A percentile compares a stretch with the other conserved stretches of the same genome.
Evolutionary conservation across 1,139 yeast species (phyloP).

Genomic region (Sugiyamaella japonica): DNA sequence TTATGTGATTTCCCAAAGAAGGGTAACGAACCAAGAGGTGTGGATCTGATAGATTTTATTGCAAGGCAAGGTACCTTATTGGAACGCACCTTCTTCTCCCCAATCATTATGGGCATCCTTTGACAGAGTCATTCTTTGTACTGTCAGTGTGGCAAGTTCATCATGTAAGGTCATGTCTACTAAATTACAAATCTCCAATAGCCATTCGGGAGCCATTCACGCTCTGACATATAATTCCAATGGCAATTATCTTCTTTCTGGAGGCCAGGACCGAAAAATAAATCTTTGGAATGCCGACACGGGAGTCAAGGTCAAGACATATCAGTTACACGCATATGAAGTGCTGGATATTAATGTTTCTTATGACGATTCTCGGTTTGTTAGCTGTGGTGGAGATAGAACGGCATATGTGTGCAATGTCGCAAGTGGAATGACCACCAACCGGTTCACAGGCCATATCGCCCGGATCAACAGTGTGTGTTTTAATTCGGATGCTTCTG

Average conservation of each 20-base stretch:
- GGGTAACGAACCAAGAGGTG: too few relatives aligned
- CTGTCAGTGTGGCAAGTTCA: background rate
- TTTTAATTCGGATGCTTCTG: constrained; percentile 35
- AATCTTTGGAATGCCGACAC: constrained; percentile 38
- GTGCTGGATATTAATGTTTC: constrained; percentile 39
- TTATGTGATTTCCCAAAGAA: background rate
- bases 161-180: constrained; percentile 2
- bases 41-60: background rate
- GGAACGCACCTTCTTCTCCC: background rate
- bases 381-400: constrained; percentile 43
- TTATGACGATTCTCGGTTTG: constrained; percentile 38
- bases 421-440: constrained; percentile 31
- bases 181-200: constrained; percentile 14
- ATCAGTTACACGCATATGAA: constrained; percentile 38
- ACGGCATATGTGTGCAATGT: constrained; percentile 42
- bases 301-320: constrained; percentile 31
- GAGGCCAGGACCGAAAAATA: constrained; percentile 39
- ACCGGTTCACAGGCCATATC: constrained; percentile 38
- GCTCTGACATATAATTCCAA: constrained; percentile 35
- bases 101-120: background rate
- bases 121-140: background rate
- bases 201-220: constrained; percentile 37
- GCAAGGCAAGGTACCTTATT: background rate
- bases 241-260: constrained; percentile 39
- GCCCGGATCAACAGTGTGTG: constrained; percentile 38